phyloP scores from a whole-genome alignment of 1,284 basidiomycete genomes.

The Apiotrichum gamsii region DNA sequence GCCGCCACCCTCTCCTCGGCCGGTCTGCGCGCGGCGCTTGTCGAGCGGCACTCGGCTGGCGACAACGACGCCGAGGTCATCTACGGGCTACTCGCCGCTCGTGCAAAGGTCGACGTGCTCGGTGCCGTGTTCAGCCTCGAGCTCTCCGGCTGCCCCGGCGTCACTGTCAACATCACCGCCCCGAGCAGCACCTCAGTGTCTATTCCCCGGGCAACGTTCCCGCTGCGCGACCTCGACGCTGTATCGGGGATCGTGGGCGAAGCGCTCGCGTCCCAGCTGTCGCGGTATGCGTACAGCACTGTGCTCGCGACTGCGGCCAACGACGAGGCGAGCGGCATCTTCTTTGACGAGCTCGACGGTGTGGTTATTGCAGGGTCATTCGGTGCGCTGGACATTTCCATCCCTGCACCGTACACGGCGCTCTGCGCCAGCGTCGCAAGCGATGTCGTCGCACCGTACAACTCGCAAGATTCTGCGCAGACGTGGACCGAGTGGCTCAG shows the following conservation, averaged over 20 bases:
- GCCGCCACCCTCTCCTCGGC: slow-evolving; percentile 13
- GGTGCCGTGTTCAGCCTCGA: slow-evolving; percentile 21
- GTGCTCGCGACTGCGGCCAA: slow-evolving; percentile 4
- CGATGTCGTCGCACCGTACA: slow-evolving; percentile 3
- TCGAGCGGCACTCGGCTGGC: slow-evolving; percentile 4
- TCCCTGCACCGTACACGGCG: slow-evolving; percentile 7
- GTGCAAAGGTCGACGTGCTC: slow-evolving; percentile 15
- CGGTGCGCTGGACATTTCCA: slow-evolving; percentile 14
- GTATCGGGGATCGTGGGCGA: slow-evolving; percentile 22
- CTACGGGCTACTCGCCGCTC: slow-evolving; percentile 11
- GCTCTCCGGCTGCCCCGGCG: slow-evolving; percentile 18
- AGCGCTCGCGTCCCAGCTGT: slow-evolving; percentile 23
- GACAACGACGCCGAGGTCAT: slow-evolving; percentile 5
- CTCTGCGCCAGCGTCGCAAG: slow-evolving; percentile 6
- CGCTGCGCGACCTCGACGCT: slow-evolving; percentile 23
- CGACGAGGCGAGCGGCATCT: slow-evolving; percentile 9
- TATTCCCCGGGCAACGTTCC: slow-evolving; percentile 25
- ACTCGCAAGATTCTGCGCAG: slow-evolving; percentile 4
- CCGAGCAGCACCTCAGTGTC: slow-evolving; percentile 12
- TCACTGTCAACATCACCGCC: slow-evolving; percentile 20
- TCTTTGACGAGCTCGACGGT: slow-evolving; percentile 32
- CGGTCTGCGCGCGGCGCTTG: slow-evolving; percentile 15
- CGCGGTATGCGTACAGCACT: neutral
- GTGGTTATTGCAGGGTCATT: slow-evolving; percentile 14
- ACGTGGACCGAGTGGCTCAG: slow-evolving; percentile 8